A percentile compares a stretch with the other conserved stretches of the same genome.
phyloP scores from a whole-genome alignment of 352 stramenopile genomes.

The Plasmopara viticola region DNA sequence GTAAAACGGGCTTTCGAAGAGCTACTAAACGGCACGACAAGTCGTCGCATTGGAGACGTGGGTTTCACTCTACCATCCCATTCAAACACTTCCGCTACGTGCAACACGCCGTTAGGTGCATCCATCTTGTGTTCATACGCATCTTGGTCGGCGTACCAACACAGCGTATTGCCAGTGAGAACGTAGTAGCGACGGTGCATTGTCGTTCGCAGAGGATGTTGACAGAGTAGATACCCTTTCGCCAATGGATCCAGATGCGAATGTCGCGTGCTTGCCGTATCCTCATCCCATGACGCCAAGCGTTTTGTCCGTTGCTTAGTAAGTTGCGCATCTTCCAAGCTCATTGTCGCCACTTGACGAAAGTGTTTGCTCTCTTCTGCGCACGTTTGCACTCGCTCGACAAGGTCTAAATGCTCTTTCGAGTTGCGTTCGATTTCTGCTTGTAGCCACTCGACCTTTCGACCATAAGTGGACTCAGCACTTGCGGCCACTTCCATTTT shows the following conservation, averaged over 20 bases:
- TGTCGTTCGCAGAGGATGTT: slow-evolving; percentile 47
- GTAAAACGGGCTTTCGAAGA: slow-evolving; percentile 21
- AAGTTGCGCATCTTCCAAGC: slow-evolving; percentile 49
- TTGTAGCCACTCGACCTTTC: slow-evolving; percentile 25
- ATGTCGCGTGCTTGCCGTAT: slow-evolving; percentile 5
- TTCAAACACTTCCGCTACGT: slow-evolving; percentile 51
- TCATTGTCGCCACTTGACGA: slow-evolving; percentile 37
- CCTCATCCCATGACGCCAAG: slow-evolving; percentile 51
- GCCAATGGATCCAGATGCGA: slow-evolving; percentile 65
- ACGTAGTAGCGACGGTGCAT: slow-evolving; percentile 81
- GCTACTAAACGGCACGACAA: slow-evolving; percentile 19
- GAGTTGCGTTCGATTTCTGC: slow-evolving; percentile 14
- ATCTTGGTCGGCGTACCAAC: slow-evolving; percentile 74
- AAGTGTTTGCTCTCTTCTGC: slow-evolving; percentile 34
- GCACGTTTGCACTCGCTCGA: slow-evolving; percentile 17
- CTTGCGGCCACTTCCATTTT: slow-evolving; percentile 52
- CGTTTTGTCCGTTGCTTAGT: slow-evolving; percentile 46
- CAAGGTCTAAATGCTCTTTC: slow-evolving; percentile 28
- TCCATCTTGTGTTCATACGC: slow-evolving; percentile 42
- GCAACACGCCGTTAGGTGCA: slow-evolving; percentile 50
- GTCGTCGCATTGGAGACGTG: slow-evolving; percentile 17
- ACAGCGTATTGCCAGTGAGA: slow-evolving; percentile 67
- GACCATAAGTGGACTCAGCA: slow-evolving; percentile 36
- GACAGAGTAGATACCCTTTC: slow-evolving; percentile 66
- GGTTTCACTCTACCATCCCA: slow-evolving; percentile 55